phyloP scores from a whole-genome alignment of 179 eudicot species.

The Nepenthes alata region DNA sequence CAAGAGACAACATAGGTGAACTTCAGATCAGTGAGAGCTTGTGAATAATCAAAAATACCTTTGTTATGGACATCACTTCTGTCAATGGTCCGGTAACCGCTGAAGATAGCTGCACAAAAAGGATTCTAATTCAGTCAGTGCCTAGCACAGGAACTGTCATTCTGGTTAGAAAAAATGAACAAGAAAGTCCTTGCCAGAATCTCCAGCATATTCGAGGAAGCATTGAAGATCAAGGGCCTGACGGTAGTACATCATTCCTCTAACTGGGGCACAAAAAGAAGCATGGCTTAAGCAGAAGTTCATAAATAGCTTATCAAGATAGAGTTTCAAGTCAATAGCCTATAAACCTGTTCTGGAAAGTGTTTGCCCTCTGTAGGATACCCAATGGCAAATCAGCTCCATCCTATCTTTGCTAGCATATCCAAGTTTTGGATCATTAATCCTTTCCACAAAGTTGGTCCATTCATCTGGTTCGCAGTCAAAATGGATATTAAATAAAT shows the following conservation, averaged over 20 bases:
- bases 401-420: slow-evolving; percentile 37
- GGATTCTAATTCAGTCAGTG: neutral
- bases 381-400: slow-evolving; percentile 78
- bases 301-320: slow-evolving; percentile 3
- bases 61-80: slow-evolving; percentile 29
- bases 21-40: slow-evolving; percentile 88
- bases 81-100: slow-evolving; percentile 75
- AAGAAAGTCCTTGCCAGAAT: slow-evolving; percentile 38
- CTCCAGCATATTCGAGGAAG: slow-evolving; percentile 76
- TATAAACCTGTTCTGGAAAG: slow-evolving; percentile 78
- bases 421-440: slow-evolving; percentile 44
- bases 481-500: slow-evolving; percentile 5
- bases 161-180: neutral
- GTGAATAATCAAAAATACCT: slow-evolving; percentile 37
- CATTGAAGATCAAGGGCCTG: slow-evolving; percentile 85
- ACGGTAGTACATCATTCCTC: slow-evolving; percentile 98
- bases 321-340: slow-evolving; percentile 3
- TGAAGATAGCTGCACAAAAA: slow-evolving; percentile 50
- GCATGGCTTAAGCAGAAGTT: slow-evolving; percentile 10
- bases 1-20: slow-evolving; percentile 95
- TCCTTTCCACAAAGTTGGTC: slow-evolving; percentile 59
- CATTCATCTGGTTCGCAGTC: slow-evolving; percentile 57
- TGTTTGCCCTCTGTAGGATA: slow-evolving; percentile 94
- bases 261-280: slow-evolving; percentile 38
- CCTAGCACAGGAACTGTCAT: neutral